Conservation (phyloP, 805 yeast species). For the Huiozyma naganishii region DNA sequence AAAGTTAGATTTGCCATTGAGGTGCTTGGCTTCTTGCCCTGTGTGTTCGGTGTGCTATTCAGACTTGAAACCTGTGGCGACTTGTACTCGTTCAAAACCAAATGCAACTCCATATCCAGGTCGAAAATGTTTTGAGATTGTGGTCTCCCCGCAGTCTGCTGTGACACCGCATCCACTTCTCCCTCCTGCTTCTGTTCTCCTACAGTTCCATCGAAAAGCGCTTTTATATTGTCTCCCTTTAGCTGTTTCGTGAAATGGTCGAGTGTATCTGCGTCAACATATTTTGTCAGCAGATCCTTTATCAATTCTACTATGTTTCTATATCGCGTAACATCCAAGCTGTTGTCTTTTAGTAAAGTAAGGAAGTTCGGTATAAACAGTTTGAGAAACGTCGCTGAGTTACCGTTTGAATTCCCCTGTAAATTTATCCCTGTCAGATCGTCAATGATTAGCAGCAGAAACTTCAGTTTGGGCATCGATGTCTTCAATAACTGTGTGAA, state of each 20-base stretch:
- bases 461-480: constrained; percentile 2
- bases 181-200: neutral
- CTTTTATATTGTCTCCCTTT: neutral
- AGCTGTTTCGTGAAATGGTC: constrained; percentile 1
- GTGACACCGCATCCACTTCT: neutral
- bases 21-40: constrained; percentile 1
- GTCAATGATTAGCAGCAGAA: constrained; percentile 14
- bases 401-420: constrained; percentile 16
- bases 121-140: constrained; percentile 8
- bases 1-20: constrained; percentile 13
- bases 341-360: constrained; percentile 22
- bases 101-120: constrained; percentile 13
- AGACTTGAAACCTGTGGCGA: constrained; percentile 8
- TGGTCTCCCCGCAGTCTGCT: neutral
- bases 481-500: neutral
- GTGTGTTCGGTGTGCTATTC: neutral
- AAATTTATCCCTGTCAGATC: constrained; percentile 18
- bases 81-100: constrained; percentile 10
- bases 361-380: constrained; percentile 27
- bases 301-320: constrained; percentile 17
- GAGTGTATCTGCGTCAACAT: constrained; percentile 5
- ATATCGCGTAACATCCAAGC: neutral
- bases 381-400: constrained; percentile 23
- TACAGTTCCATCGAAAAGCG: neutral
- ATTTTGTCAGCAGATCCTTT: constrained; percentile 17